These are phyloP conservation scores for Trichoderma citrinoviride DNA, from an alignment of 2,329 filamentous ascomycete species.

Conservation along the genomic window DNA sequence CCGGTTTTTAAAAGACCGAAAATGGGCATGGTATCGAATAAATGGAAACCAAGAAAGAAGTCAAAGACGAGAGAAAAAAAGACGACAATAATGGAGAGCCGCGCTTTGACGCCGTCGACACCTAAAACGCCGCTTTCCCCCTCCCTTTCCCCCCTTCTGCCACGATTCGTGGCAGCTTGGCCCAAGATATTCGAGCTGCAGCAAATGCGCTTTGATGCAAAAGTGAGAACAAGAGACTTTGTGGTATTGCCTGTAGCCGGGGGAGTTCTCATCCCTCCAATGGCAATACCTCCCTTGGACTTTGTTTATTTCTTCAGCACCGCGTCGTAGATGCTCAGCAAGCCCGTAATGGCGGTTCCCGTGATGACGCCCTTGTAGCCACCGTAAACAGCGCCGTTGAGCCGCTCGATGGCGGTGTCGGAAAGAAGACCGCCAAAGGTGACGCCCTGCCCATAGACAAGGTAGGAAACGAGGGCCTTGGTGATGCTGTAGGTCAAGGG, in stretches of 20 bases:
- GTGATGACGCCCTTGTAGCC: slow-evolving; percentile 69
- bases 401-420: slow-evolving; percentile 56
- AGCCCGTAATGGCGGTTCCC: slow-evolving; percentile 63
- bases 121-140: slow-evolving; percentile 31
- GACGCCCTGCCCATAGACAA: slow-evolving; percentile 70
- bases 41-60: slow-evolving; percentile 1
- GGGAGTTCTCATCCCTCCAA: background rate
- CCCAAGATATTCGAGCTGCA: background rate
- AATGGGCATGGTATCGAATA: slow-evolving; percentile 31
- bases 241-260: background rate
- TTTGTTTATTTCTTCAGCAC: slow-evolving; percentile 62
- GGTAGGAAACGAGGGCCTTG: slow-evolving; percentile 78
- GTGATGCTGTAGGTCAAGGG: slow-evolving; percentile 86
- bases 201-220: background rate
- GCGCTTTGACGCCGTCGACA: slow-evolving; percentile 32
- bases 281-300: background rate
- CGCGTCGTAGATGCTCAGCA: slow-evolving; percentile 75
- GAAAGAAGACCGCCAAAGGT: slow-evolving; percentile 62
- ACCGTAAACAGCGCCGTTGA: slow-evolving; percentile 66
- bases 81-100: slow-evolving; percentile 17
- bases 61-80: background rate
- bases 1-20: slow-evolving; percentile 6
- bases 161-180: background rate
- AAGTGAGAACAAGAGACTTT: background rate
- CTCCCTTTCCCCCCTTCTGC: background rate